Percentiles rank a stretch among this genome's conserved stretches.
These are phyloP conservation scores for Litchi chinensis DNA, from an alignment of 345 rosid genomes.

Conservation along the genomic window DNA sequence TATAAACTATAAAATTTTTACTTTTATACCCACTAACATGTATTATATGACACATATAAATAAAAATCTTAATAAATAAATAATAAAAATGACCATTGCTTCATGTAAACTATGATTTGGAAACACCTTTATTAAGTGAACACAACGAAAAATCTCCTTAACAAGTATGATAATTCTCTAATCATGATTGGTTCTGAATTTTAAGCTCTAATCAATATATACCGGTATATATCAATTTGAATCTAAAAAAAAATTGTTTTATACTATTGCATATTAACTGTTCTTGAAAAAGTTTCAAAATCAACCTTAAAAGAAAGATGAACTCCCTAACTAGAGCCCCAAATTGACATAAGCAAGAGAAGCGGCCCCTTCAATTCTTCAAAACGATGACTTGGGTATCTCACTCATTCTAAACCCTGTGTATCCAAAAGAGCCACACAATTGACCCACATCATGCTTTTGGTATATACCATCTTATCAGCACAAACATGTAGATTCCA, in stretches of 20 bases:
- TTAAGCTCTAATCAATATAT: no score
- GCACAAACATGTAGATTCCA: not conserved
- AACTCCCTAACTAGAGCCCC: not conserved
- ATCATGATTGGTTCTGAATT: no score
- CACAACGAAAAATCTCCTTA: not conserved
- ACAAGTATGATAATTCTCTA: no score
- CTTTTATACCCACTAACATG: no score
- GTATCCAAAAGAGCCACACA: conserved; percentile 4
- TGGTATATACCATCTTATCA: not conserved
- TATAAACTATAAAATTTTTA: no score
- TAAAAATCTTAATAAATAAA: no score
- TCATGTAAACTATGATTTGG: not conserved
- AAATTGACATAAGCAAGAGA: not conserved
- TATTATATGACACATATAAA: no score
- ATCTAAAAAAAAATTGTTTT: no score
- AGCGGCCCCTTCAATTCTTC: not conserved
- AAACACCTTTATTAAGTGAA: not conserved
- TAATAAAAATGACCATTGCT: not conserved
- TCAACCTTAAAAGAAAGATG: no score
- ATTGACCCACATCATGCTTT: conserved; percentile 14
- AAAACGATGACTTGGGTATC: not conserved
- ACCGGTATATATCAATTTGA: no score
- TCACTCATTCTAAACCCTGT: not conserved
- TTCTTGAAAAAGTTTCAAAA: no score
- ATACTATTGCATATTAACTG: no score